Percentiles rank a stretch among this genome's conserved stretches.
Evolutionary conservation across 352 stramenopile genomes (phyloP).

Genomic region (Phytophthora foliorum): DNA sequence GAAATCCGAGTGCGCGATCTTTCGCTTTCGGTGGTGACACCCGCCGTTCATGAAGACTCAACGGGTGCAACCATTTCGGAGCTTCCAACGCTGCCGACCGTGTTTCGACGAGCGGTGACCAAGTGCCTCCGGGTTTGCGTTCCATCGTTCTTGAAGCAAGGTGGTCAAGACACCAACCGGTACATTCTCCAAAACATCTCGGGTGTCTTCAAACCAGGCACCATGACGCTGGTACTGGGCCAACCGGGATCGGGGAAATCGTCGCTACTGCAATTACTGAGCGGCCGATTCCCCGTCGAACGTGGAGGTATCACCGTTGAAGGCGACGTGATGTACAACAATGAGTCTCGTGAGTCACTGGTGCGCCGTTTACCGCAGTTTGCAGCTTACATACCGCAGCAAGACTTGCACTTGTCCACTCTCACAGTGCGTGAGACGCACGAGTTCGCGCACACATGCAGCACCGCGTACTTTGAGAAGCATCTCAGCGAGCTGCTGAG

Average conservation of each 20-base stretch:
- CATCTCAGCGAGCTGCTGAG: slow-evolving; percentile 56
- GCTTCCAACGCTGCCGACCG: slow-evolving; percentile 48
- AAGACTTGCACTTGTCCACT: slow-evolving; percentile 64
- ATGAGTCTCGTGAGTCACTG: slow-evolving; percentile 31
- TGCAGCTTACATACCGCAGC: slow-evolving; percentile 50
- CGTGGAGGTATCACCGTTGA: slow-evolving; percentile 27
- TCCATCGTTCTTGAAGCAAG: slow-evolving; percentile 14
- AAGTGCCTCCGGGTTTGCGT: slow-evolving; percentile 13
- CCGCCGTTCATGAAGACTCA: slow-evolving; percentile 6
- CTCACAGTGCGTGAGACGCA: slow-evolving; percentile 86
- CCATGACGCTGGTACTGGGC: slow-evolving; percentile 54
- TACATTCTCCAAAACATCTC: slow-evolving; percentile 51
- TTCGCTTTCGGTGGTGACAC: slow-evolving; percentile 40
- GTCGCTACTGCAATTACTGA: slow-evolving; percentile 52
- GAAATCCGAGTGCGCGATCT: slow-evolving; percentile 52
- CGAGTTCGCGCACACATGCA: slow-evolving; percentile 91
- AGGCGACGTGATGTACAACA: slow-evolving; percentile 50
- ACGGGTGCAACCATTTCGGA: slow-evolving; percentile 11
- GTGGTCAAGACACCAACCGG: slow-evolving; percentile 9
- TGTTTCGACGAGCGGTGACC: slow-evolving; percentile 21
- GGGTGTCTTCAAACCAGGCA: slow-evolving; percentile 53
- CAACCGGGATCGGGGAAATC: slow-evolving; percentile 63
- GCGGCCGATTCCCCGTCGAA: slow-evolving; percentile 47
- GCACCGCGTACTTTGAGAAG: slow-evolving; percentile 42
- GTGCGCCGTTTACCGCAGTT: slow-evolving; percentile 47